Conservation (phyloP, 129 eudicot genomes). For the Flaveria linearis region DNA sequence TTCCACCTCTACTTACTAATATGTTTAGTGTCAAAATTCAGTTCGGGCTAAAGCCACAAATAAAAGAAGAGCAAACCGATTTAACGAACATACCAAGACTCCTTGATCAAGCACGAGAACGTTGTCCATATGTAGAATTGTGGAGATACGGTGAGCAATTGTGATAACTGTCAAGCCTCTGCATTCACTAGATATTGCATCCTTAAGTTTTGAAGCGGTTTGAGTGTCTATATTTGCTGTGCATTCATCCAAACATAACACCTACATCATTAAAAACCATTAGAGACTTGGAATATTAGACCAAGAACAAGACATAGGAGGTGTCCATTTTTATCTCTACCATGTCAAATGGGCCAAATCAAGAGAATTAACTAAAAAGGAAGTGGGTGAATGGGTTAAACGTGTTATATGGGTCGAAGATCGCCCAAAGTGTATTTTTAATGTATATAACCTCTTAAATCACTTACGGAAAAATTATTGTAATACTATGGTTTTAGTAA, state of each 20-base stretch:
- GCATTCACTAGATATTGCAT: constrained; percentile 71
- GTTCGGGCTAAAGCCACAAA: neutral
- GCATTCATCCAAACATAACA: constrained; percentile 93
- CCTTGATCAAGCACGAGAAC: constrained; percentile 87
- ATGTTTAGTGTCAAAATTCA: neutral
- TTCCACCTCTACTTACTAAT: neutral
- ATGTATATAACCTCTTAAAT: neutral
- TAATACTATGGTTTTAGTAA: neutral
- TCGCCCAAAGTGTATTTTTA: neutral
- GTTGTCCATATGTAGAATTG: constrained; percentile 79
- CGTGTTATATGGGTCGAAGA: neutral
- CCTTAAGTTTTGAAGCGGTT: constrained; percentile 78
- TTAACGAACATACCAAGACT: constrained; percentile 58
- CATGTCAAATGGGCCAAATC: neutral
- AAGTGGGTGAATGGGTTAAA: neutral
- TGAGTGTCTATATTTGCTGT: constrained; percentile 90
- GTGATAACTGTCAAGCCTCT: constrained; percentile 77
- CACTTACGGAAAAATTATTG: neutral
- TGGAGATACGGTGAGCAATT: constrained; percentile 94
- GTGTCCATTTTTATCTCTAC: neutral
- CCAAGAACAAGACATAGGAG: neutral
- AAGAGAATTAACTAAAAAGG: neutral
- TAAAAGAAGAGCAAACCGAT: neutral
- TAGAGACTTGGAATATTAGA: neutral
- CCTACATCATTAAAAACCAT: constrained; percentile 44